Evolutionary conservation across 2,329 filamentous ascomycete species (phyloP), one percentile per base, ranked within the genome.

Genomic region (Aspergillus terreus): DNA sequence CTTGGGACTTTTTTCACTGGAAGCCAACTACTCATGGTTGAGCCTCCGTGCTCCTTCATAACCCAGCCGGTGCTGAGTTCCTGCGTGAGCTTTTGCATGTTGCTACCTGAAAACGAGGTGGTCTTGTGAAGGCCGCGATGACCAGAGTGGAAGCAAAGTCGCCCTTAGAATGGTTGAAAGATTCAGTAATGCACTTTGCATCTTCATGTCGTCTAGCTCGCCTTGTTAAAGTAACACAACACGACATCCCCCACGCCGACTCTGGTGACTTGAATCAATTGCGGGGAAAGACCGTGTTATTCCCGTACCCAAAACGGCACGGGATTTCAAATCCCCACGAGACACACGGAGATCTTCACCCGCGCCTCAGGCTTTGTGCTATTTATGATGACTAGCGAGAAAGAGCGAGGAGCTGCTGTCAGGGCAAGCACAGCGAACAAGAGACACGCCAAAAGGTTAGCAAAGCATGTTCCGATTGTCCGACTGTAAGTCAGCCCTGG

Each of bases 1-100:
- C 48, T 50, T 3, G 48, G 48, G 11, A 50, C 42, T 30, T 38
- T 21, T 25, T 45, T 25, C 23, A 50, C 48, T 11, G 42, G 42
- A n/a, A 50, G 42, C 48, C 48, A 50, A 7, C 40, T 10, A 12
- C 23, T 17, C 11, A 15, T 19, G 15, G 35, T n/a, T 14, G 19
- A 23, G 2, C 5, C 40, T 6, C 17, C 40, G 10, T n/a, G 14
- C 40, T 42, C 14, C 15, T 23, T 19, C 15, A 42, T 19, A 4
- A 9, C 2, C 40, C 40, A 42, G 19, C 40, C 40, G 10, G 19
- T 42, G 14, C 14, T 42, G 14, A 42, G 19, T 17, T 42, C 7
- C 10, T 42, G 40, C 6, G 40, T 19, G 12, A 17, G 7, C 17
- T 42, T 42, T 12, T 42, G 19, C 40, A 42, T 42, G 15, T 12